Base-by-base conservation (phyloP, 805 yeast genomes). In the Priceomyces melissophilus region DNA sequence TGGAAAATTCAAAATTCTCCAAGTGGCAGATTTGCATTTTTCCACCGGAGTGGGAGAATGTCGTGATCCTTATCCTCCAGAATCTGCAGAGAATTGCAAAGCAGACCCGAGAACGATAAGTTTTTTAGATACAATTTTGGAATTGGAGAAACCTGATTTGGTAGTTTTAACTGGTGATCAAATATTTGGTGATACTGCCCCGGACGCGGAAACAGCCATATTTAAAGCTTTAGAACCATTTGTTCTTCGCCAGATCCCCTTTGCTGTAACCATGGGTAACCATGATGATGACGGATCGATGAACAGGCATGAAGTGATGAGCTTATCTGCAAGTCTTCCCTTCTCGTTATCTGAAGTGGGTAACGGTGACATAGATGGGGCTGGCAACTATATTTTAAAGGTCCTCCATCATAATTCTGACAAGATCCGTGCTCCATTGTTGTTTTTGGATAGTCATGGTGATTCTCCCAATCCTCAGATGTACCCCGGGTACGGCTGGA, bases 121-220 rank as follows among this genome's bases (percentile, higher is more conserved):
- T 4, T 88, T 90, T 53, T 54, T 91, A 8, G 68, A 78, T 5
- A 58, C 58, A 14, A 84, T 86, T 0, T 63, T 91, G 35, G 90
- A 86, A 41, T 44, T 73, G 1, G 98, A 93, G 58, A 59, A 73
- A 27, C 98, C 99, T 0, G 90, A 93, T 55, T 60, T 90, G 20
- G 93, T 88, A 0, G 87, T 89, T 0, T 67, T 88, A 42, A 82
- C 96, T 0, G 99, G 99, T 5, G 99, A 91, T 63, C 96, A 88
- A 59, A 74, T 91, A 1, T 87, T 79, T 73, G 98, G 98, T 2
- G 81, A 77, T 31, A 74, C 69, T 34, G 73, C 87, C 0, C 88
- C 87, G 7, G 98, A 91, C 56, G 74, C 96, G 0, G 83, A 82
- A 49, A 81, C 96, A 0, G 79, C 96, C 0, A 52, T 88, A n/a